phyloP scores from a whole-genome alignment of 176 grass and related monocot species.

The Zea luxurians region DNA sequence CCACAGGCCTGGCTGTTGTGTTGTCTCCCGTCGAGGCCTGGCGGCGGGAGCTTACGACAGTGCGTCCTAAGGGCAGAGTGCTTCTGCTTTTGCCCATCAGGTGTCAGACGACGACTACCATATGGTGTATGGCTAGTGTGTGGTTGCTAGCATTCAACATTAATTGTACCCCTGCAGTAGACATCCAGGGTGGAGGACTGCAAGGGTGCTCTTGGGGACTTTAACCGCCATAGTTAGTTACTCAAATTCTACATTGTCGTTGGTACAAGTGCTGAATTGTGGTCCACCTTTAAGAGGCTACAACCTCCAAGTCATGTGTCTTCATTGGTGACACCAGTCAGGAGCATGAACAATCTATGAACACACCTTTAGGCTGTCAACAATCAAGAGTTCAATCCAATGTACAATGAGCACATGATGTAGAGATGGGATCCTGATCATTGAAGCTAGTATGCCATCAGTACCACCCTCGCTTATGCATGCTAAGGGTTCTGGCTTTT shows the following conservation, averaged over 20 bases:
- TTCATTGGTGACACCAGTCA: not conserved
- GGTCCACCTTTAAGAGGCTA: not conserved
- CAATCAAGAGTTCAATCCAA: not conserved
- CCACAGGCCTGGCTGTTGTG: too few species aligned
- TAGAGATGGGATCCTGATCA: constrained; percentile 15
- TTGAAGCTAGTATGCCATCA: not conserved
- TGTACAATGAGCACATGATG: not conserved
- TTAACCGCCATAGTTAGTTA: not conserved
- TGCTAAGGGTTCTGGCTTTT: not conserved
- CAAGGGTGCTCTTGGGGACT: not conserved
- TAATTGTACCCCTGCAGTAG: too few species aligned
- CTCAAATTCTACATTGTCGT: not conserved
- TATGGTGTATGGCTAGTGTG: too few species aligned
- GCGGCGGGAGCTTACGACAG: too few species aligned
- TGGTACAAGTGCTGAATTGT: not conserved
- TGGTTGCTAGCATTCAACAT: too few species aligned
- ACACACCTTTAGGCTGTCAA: not conserved
- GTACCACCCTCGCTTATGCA: not conserved
- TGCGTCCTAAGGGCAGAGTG: too few species aligned
- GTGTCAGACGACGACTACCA: too few species aligned
- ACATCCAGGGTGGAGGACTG: not conserved
- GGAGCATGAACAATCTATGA: not conserved
- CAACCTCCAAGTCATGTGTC: not conserved
- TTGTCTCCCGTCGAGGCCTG: too few species aligned
- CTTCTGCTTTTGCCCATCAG: too few species aligned